phyloP scores from a whole-genome alignment of 2,329 filamentous ascomycete species.

The Clonostachys rosea region DNA sequence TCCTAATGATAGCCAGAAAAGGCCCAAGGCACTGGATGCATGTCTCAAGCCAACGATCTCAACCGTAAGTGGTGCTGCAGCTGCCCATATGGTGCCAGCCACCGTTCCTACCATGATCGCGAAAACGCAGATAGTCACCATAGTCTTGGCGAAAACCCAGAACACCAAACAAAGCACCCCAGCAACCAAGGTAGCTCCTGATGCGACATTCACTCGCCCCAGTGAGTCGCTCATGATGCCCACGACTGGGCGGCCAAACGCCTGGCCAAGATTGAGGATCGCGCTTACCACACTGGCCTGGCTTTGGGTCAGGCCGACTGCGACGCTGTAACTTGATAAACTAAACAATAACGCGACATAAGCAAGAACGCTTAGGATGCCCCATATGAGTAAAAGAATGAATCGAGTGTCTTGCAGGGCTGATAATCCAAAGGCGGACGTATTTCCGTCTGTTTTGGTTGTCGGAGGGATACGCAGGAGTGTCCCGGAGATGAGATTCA shows the following conservation, averaged over 20 bases:
- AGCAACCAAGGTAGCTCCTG: no score
- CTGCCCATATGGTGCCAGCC: no score
- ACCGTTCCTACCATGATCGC: no score
- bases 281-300: conserved; percentile 58
- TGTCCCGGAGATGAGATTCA: conserved; percentile 49
- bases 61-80: no score
- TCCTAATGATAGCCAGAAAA: no score
- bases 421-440: conserved; percentile 3
- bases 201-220: conserved; percentile 59
- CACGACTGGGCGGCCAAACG: conserved; percentile 51
- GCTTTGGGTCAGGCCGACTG: conserved; percentile 51
- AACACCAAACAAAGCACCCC: no score
- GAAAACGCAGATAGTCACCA: no score
- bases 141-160: no score
- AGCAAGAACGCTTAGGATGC: conserved; percentile 57
- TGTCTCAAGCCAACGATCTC: no score
- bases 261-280: conserved; percentile 59
- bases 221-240: conserved; percentile 57
- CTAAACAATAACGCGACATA: conserved; percentile 63
- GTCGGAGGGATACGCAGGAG: conserved; percentile 48
- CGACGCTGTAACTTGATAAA: conserved; percentile 55
- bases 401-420: conserved; percentile 41
- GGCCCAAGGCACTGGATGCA: no score
- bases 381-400: conserved; percentile 50
- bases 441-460: neutral